Conservation (phyloP, 2,329 filamentous ascomycete species). For the Pseudonectria foliicola region DNA sequence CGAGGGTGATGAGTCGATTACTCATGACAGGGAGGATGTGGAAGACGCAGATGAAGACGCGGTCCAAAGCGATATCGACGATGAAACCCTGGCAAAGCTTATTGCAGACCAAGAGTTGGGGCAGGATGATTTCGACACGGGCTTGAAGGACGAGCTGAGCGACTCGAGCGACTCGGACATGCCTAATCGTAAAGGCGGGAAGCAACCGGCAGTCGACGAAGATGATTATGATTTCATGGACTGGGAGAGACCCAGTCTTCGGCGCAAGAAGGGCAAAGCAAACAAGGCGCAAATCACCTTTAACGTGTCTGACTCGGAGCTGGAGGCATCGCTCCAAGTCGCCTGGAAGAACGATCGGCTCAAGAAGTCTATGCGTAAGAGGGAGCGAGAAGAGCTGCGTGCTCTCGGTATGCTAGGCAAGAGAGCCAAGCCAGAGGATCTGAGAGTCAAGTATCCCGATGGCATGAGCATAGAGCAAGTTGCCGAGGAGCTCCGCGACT, state of each 20-base stretch:
- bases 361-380: constrained; percentile 65
- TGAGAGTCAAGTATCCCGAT: constrained; percentile 63
- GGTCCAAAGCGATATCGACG: constrained; percentile 17
- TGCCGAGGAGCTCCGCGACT: constrained; percentile 63
- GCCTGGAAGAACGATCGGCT: constrained; percentile 61
- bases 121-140: constrained; percentile 8
- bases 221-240: constrained; percentile 82
- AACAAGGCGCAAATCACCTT: constrained; percentile 44
- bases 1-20: background rate
- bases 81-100: constrained; percentile 19
- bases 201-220: constrained; percentile 30
- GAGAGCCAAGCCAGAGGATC: constrained; percentile 46
- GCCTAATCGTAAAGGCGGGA: constrained; percentile 22
- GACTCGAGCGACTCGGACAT: constrained; percentile 9
- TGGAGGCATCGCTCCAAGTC: constrained; percentile 51
- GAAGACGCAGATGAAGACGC: constrained; percentile 3
- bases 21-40: background rate
- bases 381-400: constrained; percentile 61
- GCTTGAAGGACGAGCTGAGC: constrained; percentile 11
- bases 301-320: constrained; percentile 58
- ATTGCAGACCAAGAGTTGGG: constrained; percentile 16
- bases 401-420: constrained; percentile 59
- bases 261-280: constrained; percentile 55
- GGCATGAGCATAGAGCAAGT: constrained; percentile 68
- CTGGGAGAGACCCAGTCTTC: constrained; percentile 62